Conservation (phyloP, 495 filamentous ascomycete species). For the Amphirosellinia nigrospora region DNA sequence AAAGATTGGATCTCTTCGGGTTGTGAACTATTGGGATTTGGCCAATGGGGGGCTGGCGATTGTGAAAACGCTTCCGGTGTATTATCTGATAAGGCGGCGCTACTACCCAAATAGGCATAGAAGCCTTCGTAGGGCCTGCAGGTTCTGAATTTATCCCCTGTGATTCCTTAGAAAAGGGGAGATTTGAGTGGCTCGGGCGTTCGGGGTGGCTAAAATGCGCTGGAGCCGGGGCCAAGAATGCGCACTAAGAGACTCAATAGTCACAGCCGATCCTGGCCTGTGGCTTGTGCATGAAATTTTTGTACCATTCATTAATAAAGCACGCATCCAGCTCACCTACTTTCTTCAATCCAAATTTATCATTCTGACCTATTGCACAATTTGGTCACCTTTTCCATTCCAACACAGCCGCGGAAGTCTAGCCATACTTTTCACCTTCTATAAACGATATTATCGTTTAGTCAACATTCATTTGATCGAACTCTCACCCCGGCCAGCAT, state of each 20-base stretch:
- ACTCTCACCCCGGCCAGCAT: constrained; percentile 17
- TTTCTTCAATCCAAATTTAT: neutral
- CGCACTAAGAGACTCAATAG: neutral
- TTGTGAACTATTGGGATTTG: neutral
- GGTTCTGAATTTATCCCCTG: constrained; percentile 17
- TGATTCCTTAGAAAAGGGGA: neutral
- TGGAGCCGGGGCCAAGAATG: constrained; percentile 6
- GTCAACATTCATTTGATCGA: constrained; percentile 23
- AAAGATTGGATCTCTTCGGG: constrained; percentile 25
- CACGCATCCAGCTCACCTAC: constrained; percentile 16
- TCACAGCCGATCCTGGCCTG: constrained; percentile 11
- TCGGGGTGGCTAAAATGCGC: constrained; percentile 34
- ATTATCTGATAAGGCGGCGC: constrained; percentile 33
- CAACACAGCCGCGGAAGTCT: constrained; percentile 19
- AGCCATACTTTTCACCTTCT: neutral
- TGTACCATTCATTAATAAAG: constrained; percentile 14
- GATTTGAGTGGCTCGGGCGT: constrained; percentile 19
- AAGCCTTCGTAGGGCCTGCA: constrained; percentile 1
- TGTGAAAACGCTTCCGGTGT: constrained; percentile 29
- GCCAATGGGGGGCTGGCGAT: constrained; percentile 21
- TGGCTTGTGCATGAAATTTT: constrained; percentile 25
- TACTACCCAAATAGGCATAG: constrained; percentile 25
- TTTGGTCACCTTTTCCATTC: constrained; percentile 4
- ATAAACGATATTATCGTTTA: constrained; percentile 11
- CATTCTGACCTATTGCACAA: neutral